A percentile compares a stretch with the other conserved stretches of the same genome.
These are phyloP conservation scores for Globisporangium solare DNA, from an alignment of 352 stramenopile species.

Conservation along the genomic window DNA sequence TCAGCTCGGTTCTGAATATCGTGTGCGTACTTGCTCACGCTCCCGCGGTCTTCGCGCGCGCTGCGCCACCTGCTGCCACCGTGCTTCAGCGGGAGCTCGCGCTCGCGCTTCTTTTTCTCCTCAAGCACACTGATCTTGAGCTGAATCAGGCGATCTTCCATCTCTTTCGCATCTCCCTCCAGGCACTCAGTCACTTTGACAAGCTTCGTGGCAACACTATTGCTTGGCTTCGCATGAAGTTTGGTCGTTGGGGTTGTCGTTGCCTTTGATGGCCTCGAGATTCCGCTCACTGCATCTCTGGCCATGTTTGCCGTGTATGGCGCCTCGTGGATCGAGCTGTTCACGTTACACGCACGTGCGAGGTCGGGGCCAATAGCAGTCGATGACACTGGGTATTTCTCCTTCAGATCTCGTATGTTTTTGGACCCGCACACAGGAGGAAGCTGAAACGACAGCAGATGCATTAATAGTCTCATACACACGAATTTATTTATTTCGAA, in stretches of 20 bases:
- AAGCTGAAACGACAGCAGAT: background rate
- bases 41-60: conserved; percentile 66
- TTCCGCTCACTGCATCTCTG: conserved; percentile 5
- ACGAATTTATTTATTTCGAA: background rate
- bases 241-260: background rate
- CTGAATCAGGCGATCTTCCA: conserved; percentile 61
- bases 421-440: background rate
- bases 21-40: conserved; percentile 60
- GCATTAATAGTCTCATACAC: too few relatives aligned
- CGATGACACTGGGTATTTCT: too few relatives aligned
- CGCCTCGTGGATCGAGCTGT: background rate
- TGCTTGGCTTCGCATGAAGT: conserved; percentile 1
- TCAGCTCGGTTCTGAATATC: conserved; percentile 47
- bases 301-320: background rate
- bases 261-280: background rate
- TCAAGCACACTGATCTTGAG: conserved; percentile 55
- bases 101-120: conserved; percentile 59
- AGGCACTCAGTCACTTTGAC: conserved; percentile 48
- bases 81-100: conserved; percentile 50
- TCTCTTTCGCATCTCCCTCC: conserved; percentile 62
- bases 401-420: background rate
- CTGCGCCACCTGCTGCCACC: conserved; percentile 70
- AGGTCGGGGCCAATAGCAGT: too few relatives aligned
- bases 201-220: conserved; percentile 2
- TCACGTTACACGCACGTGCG: background rate